Evolutionary conservation across 2,329 filamentous ascomycete species (phyloP).

Genomic region (Clonostachys rosea): DNA sequence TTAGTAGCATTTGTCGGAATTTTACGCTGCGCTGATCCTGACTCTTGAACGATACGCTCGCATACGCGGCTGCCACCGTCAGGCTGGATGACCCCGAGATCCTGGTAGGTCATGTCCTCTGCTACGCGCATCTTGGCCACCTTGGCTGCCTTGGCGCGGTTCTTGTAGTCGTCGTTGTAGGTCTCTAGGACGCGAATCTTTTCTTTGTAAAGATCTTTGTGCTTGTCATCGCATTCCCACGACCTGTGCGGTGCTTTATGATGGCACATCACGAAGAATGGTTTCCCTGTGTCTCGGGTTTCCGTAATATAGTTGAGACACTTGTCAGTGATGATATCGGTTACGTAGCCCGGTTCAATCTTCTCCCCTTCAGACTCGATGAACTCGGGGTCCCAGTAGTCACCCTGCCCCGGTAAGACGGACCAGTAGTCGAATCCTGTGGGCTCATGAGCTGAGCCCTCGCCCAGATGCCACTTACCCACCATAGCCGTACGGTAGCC

Average conservation of each 20-base stretch:
- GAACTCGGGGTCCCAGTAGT: slow-evolving; percentile 45
- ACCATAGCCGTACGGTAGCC: slow-evolving; percentile 47
- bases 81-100: slow-evolving; percentile 45
- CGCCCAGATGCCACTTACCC: slow-evolving; percentile 49
- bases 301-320: slow-evolving; percentile 31
- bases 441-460: slow-evolving; percentile 37
- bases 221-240: slow-evolving; percentile 45
- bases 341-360: slow-evolving; percentile 36
- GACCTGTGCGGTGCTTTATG: slow-evolving; percentile 49
- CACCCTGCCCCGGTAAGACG: slow-evolving; percentile 45
- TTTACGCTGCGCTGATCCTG: slow-evolving; percentile 24
- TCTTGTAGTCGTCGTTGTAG: slow-evolving; percentile 49
- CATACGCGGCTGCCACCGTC: slow-evolving; percentile 37
- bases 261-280: slow-evolving; percentile 52
- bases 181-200: slow-evolving; percentile 42
- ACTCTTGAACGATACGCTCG: slow-evolving; percentile 11
- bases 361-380: slow-evolving; percentile 29
- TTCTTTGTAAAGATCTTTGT: slow-evolving; percentile 41
- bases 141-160: slow-evolving; percentile 41
- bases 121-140: slow-evolving; percentile 46
- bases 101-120: slow-evolving; percentile 45
- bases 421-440: slow-evolving; percentile 47
- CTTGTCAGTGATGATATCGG: slow-evolving; percentile 48
- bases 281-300: slow-evolving; percentile 23
- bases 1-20: neutral